Evolutionary conservation across 108 stramenopile genomes (phyloP).

Genomic region (Mayamaea pseudoterrestris): DNA sequence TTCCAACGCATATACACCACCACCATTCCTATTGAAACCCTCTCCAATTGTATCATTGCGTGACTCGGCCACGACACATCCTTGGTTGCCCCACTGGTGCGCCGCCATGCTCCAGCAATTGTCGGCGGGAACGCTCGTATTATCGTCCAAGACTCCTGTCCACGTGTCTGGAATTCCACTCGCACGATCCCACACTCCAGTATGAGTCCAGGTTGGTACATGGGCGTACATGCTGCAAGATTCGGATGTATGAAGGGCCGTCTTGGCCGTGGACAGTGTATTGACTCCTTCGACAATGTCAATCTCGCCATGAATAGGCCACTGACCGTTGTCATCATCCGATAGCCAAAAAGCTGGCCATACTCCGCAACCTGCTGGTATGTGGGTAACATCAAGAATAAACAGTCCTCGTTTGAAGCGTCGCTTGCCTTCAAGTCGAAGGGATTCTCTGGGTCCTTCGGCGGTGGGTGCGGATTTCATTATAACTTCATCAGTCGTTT

Average conservation of each 20-base stretch:
- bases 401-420: slow-evolving; percentile 62
- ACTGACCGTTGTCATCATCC: slow-evolving; percentile 64
- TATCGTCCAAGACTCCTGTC: slow-evolving; percentile 36
- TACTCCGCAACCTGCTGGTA: slow-evolving; percentile 78
- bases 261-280: slow-evolving; percentile 64
- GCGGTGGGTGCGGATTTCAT: slow-evolving; percentile 12
- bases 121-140: slow-evolving; percentile 24
- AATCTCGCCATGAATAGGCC: slow-evolving; percentile 83
- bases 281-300: slow-evolving; percentile 87
- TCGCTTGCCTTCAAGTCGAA: slow-evolving; percentile 57
- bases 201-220: slow-evolving; percentile 42
- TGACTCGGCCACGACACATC: slow-evolving; percentile 61
- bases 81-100: slow-evolving; percentile 87
- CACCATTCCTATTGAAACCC: slow-evolving; percentile 64
- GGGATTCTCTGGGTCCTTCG: slow-evolving; percentile 34
- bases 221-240: slow-evolving; percentile 73
- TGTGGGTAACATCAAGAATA: slow-evolving; percentile 58
- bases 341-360: slow-evolving; percentile 91
- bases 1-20: slow-evolving; percentile 74
- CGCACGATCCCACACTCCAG: slow-evolving; percentile 65
- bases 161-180: slow-evolving; percentile 61
- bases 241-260: slow-evolving; percentile 69
- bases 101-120: slow-evolving; percentile 70
- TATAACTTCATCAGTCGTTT: slow-evolving; percentile 7
- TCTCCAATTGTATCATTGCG: slow-evolving; percentile 55